A percentile compares a stretch with the other conserved stretches of the same genome.
Evolutionary conservation across 2,329 filamentous ascomycete genomes (phyloP).

Genomic region (Paramyrothecium sp.): DNA sequence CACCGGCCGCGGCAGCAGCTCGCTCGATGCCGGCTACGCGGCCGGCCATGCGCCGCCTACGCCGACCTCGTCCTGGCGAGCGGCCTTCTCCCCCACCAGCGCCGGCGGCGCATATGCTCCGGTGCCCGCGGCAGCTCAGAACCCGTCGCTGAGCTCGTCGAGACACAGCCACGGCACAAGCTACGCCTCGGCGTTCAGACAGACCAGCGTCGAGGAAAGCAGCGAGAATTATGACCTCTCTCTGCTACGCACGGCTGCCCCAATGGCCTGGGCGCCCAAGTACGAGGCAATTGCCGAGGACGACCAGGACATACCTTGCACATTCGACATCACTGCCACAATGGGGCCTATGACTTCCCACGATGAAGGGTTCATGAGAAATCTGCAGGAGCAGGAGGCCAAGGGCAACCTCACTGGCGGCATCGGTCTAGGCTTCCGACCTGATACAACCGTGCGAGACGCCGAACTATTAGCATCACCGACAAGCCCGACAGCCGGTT

Average conservation of each 20-base stretch:
- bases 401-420: conserved; percentile 57
- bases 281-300: conserved; percentile 30
- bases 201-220: conserved; percentile 25
- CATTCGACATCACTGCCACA: conserved; percentile 6
- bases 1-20: conserved; percentile 1
- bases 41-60: background rate
- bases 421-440: conserved; percentile 51
- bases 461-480: conserved; percentile 46
- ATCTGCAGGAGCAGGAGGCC: conserved; percentile 51
- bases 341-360: conserved; percentile 44
- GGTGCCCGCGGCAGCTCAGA: conserved; percentile 15
- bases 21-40: background rate
- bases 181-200: conserved; percentile 19
- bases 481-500: conserved; percentile 25
- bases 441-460: conserved; percentile 45
- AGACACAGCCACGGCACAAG: conserved; percentile 19
- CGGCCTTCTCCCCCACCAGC: conserved; percentile 24
- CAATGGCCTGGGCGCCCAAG: conserved; percentile 32
- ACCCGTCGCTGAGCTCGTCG: conserved; percentile 18
- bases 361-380: conserved; percentile 42
- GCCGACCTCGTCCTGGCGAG: conserved; percentile 18
- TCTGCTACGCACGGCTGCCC: conserved; percentile 38
- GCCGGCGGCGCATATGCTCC: conserved; percentile 23
- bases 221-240: conserved; percentile 44
- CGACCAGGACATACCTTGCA: conserved; percentile 12